Base-by-base conservation (phyloP, 1,284 basidiomycete species). In the Ganoderma sp. region DNA sequence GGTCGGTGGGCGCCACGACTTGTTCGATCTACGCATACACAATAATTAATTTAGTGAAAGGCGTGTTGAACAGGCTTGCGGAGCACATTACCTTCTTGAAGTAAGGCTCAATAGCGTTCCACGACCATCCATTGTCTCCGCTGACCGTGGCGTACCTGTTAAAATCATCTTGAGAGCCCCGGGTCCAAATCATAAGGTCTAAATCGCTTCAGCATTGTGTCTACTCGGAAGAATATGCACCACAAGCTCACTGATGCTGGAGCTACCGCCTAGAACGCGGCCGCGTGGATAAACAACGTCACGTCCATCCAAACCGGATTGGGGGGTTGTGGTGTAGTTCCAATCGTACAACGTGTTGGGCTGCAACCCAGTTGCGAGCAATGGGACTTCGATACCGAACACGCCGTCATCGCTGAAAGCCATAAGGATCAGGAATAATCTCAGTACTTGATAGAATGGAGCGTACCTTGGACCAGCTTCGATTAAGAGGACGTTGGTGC, bases 141-240 rank as follows among this genome's bases (percentile, higher is more conserved):
- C 78, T 80, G 1, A 82, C 69, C 7, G 62, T 67, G 0, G 82
- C 83, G 66, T 75, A 81, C 1, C 79, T 74, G 67, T 84, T 74
- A 50, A 73, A 84, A 66, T 84, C 82, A 22, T 82, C 81, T 19
- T 76, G 66, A 0, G 82, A 80, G 4, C 83, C 82, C 12, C 83
- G 77, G 10, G 79, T 80, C 71, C 82, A 84, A 1, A 78, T 75
- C 80, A 84, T 78, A 22, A 73, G 78, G 69, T 84, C 83, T 84
- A 52, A 12, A 59, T 4, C 5, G 10, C 45, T 22, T 48, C 8
- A 48, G 10, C 9, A 9, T 22, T 48, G 45, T 48, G 43, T 48
- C n/a, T 22, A n/a, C 3, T 3, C 45, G 6, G 10, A 22, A 25
- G 28, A 15, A 17, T 17, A 54, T 17, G 15, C 28, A 32, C 25